Base-by-base conservation (phyloP, 306 rosid genomes). In the Hylodesmum podocarpum region DNA sequence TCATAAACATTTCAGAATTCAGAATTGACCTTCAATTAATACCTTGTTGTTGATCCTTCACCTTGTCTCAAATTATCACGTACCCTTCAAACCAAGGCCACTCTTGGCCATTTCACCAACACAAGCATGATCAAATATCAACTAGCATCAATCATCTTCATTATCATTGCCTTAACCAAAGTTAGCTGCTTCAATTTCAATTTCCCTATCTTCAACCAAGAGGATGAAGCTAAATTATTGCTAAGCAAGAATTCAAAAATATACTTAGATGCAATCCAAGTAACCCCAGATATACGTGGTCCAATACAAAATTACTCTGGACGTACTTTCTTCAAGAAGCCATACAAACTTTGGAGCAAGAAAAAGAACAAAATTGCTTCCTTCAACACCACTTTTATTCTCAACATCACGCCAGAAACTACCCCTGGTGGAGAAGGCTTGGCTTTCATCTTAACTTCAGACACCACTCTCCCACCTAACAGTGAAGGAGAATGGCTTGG, bases 401-500 rank as follows among this genome's bases (percentile, higher is more conserved):
- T 86, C 41, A 77, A 19, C 9, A 68, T 83, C 14, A 3, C 0
- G 0, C 62, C 72, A 2, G 11, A 47, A 44, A 83, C 87, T 0
- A 11, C 61, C 34, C 85, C 81, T 9, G 78, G 73, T 43, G 87
- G 87, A 53, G 89, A 86, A 76, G 89, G 89, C 8, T 39, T 86
- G 66, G 85, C 85, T 18, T 86, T 86, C 15, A 83, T 86, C 62
- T 80, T 86, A 73, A 54, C 89, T 0, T 58, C 72, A 29, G 73
- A 77, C 3, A 8, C 15, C 44, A 8, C 3, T 62, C 77, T 86
- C 16, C 89, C 89, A 6, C 46, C 29, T 16, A 47, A 73, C 40
- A 83, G 83, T 71, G n/a, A 3, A 0, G 87, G 85, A 8, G 3
- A 80, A 40, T 86, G 89, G 89, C 81, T 86, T 13, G 89, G 85